phyloP scores from a whole-genome alignment of 2,329 filamentous ascomycete species.

The Claviceps pusilla region DNA sequence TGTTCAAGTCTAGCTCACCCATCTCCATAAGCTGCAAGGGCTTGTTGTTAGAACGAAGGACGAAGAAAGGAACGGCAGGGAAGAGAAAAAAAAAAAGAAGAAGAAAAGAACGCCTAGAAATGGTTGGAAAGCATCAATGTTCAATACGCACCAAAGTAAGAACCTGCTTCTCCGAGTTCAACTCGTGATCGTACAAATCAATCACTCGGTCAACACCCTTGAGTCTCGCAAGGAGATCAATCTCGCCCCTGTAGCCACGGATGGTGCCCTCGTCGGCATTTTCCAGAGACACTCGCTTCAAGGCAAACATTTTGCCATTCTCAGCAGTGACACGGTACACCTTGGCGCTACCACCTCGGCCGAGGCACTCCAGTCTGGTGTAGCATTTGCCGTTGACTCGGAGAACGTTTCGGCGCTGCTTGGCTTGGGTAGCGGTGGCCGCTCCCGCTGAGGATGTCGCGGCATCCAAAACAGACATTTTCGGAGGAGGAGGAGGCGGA shows the following conservation, averaged over 20 bases:
- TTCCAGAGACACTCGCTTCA: conserved; percentile 85
- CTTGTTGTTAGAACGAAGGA: neutral
- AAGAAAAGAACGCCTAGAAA: neutral
- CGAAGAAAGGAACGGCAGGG: neutral
- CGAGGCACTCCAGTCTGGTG: conserved; percentile 77
- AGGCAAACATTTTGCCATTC: conserved; percentile 85
- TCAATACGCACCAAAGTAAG: conserved; percentile 57
- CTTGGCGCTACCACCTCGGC: conserved; percentile 81
- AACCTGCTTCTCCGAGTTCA: conserved; percentile 81
- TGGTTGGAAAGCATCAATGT: no score
- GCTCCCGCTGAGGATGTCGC: conserved; percentile 74
- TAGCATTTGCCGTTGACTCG: conserved; percentile 85
- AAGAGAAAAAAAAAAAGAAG: neutral
- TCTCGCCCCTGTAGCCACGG: conserved; percentile 84
- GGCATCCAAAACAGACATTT: conserved; percentile 91
- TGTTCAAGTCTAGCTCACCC: conserved; percentile 84
- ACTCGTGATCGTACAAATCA: conserved; percentile 76
- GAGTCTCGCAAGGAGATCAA: conserved; percentile 73
- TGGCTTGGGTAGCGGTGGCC: conserved; percentile 54
- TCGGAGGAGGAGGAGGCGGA: conserved; percentile 73
- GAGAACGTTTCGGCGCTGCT: conserved; percentile 68
- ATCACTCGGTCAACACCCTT: conserved; percentile 81
- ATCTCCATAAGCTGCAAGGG: conserved; percentile 74
- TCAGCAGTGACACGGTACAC: conserved; percentile 96
- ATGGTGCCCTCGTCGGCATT: conserved; percentile 75